A percentile compares a stretch with the other conserved stretches of the same genome.
Evolutionary conservation across 805 yeast species (phyloP).

Genomic region (Candida koratica): DNA sequence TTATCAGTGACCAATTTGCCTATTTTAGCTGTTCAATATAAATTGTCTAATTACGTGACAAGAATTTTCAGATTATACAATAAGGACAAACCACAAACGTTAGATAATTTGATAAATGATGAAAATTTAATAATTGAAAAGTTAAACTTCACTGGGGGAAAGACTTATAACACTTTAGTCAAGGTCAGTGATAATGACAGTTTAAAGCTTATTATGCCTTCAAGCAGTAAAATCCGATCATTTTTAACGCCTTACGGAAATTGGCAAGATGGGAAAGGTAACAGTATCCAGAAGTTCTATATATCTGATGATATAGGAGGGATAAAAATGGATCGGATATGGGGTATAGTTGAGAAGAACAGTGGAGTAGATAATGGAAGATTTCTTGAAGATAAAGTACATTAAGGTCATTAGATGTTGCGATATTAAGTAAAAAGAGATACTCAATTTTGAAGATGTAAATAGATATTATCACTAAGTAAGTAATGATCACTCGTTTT

Average conservation of each 20-base stretch:
- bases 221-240: not conserved
- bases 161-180: constrained; percentile 59
- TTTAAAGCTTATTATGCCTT: constrained; percentile 33
- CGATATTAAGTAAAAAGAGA: too few relatives aligned
- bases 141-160: constrained; percentile 62
- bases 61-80: constrained; percentile 69
- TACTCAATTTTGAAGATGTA: too few relatives aligned
- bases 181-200: constrained; percentile 33
- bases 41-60: constrained; percentile 64
- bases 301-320: constrained; percentile 77
- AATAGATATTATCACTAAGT: too few relatives aligned
- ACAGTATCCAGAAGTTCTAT: constrained; percentile 42
- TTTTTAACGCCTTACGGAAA: constrained; percentile 25
- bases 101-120: constrained; percentile 55
- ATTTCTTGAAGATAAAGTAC: constrained; percentile 20
- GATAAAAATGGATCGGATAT: constrained; percentile 73
- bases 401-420: too few relatives aligned
- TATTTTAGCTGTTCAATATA: constrained; percentile 43
- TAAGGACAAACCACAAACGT: constrained; percentile 57
- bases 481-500: too few relatives aligned
- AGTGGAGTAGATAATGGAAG: constrained; percentile 69
- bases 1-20: constrained; percentile 56
- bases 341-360: constrained; percentile 76
- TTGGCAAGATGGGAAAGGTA: constrained; percentile 38
- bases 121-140: constrained; percentile 69